These are phyloP conservation scores for Lactarius psammicola DNA, from an alignment of 768 basidiomycete species.

Conservation along the genomic window DNA sequence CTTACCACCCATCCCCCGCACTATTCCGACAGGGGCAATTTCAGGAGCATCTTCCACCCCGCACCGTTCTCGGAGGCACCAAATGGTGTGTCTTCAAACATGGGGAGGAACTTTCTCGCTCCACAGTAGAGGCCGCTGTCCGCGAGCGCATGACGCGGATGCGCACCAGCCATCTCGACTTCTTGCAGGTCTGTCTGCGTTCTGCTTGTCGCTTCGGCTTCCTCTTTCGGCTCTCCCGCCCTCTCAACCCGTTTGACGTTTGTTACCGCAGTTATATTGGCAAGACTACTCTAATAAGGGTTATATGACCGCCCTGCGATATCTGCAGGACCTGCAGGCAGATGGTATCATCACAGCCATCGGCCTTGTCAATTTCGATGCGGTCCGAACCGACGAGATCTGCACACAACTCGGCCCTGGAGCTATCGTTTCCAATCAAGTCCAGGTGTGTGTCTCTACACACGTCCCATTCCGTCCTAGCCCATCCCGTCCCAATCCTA, in stretches of 20 bases:
- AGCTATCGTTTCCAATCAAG: constrained; percentile 76
- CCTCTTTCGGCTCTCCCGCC: constrained; percentile 2
- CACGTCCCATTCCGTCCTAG: background rate
- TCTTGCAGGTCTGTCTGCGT: constrained; percentile 80
- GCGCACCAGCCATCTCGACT: constrained; percentile 57
- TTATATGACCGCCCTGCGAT: constrained; percentile 48
- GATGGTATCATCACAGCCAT: constrained; percentile 62
- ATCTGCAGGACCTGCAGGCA: constrained; percentile 57
- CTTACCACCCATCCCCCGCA: background rate
- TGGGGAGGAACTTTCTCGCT: constrained; percentile 45
- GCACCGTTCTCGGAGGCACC: constrained; percentile 65
- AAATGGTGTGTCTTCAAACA: constrained; percentile 83
- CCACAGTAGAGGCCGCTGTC: constrained; percentile 59
- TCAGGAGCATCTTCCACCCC: constrained; percentile 44
- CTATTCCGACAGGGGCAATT: constrained; percentile 61
- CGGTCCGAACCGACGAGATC: constrained; percentile 72
- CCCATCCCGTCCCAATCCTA: background rate
- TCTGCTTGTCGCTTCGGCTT: constrained; percentile 17
- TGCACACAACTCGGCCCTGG: constrained; percentile 71
- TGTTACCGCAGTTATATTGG: constrained; percentile 71
- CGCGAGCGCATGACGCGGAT: constrained; percentile 70
- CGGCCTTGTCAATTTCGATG: constrained; percentile 81
- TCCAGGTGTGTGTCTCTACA: constrained; percentile 59
- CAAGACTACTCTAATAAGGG: constrained; percentile 57
- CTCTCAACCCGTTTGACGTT: background rate